Conservation (phyloP, 2,329 filamentous ascomycete species). For the Aspergillus sp. region DNA sequence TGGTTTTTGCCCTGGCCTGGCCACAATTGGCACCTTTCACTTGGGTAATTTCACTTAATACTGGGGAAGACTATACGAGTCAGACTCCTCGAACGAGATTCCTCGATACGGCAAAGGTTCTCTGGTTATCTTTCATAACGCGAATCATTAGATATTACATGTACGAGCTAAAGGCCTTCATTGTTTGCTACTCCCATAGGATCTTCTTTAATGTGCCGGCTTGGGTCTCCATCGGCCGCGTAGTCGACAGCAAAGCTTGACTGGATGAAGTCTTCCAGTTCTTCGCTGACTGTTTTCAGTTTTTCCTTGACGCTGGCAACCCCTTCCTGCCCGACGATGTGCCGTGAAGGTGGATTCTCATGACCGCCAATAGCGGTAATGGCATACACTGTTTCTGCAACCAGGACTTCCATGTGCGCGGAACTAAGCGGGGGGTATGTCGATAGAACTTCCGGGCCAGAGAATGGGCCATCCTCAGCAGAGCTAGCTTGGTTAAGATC, state of each 20-base stretch:
- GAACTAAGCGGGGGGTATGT: slow-evolving; percentile 72
- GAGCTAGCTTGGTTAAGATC: slow-evolving; percentile 21
- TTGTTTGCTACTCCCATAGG: slow-evolving; percentile 14
- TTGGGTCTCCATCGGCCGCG: slow-evolving; percentile 29
- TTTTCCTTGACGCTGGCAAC: slow-evolving; percentile 90
- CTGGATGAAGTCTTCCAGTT: slow-evolving; percentile 93
- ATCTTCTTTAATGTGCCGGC: slow-evolving; percentile 18
- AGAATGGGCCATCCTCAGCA: slow-evolving; percentile 35
- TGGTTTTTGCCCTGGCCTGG: not conserved
- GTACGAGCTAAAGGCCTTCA: slow-evolving; percentile 12
- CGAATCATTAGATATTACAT: not conserved
- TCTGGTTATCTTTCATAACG: not conserved
- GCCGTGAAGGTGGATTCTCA: slow-evolving; percentile 88
- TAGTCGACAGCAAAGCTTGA: slow-evolving; percentile 78
- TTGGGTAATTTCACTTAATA: not conserved
- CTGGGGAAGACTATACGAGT: too few relatives aligned
- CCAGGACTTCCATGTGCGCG: slow-evolving; percentile 67
- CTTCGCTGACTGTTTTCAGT: slow-evolving; percentile 91
- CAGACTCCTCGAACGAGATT: too few relatives aligned
- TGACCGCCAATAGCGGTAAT: slow-evolving; percentile 90
- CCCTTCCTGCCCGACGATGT: slow-evolving; percentile 90
- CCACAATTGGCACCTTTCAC: not conserved
- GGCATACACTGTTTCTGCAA: slow-evolving; percentile 86
- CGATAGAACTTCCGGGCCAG: slow-evolving; percentile 52
- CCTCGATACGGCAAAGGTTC: too few relatives aligned